Conservation (phyloP, 1,284 basidiomycete species). For the Vanrija humicola region DNA sequence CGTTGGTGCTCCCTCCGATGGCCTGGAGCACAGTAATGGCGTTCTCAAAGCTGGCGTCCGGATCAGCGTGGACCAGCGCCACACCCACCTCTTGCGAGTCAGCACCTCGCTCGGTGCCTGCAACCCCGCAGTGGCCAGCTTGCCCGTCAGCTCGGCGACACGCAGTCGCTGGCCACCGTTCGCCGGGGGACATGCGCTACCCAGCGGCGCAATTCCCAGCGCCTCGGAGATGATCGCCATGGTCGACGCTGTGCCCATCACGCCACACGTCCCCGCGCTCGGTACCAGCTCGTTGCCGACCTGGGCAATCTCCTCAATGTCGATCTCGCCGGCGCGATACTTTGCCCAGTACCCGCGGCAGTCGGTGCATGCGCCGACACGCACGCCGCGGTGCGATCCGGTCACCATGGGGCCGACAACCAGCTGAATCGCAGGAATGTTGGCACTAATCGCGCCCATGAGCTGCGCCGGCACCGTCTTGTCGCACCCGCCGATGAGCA, state of each 20-base stretch:
- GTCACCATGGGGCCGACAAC: constrained; percentile 47
- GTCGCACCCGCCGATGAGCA: constrained; percentile 46
- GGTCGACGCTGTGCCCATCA: constrained; percentile 47
- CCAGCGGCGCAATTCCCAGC: constrained; percentile 42
- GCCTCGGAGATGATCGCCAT: constrained; percentile 47
- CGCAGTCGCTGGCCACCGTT: constrained; percentile 40
- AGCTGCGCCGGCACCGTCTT: constrained; percentile 48
- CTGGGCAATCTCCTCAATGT: constrained; percentile 40
- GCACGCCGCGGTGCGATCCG: constrained; percentile 34
- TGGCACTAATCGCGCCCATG: constrained; percentile 46
- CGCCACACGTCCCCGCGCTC: constrained; percentile 44
- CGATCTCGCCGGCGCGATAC: constrained; percentile 41
- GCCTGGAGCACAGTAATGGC: constrained; percentile 50
- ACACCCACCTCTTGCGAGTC: constrained; percentile 30
- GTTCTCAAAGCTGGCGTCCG: constrained; percentile 43
- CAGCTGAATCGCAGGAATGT: constrained; percentile 42
- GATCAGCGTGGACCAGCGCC: too few relatives aligned
- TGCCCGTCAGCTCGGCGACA: constrained; percentile 38
- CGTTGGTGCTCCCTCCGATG: constrained; percentile 52
- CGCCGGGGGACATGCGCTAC: constrained; percentile 40
- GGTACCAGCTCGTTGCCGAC: constrained; percentile 46
- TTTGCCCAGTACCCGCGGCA: constrained; percentile 44
- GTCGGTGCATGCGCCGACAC: constrained; percentile 47
- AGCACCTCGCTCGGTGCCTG: constrained; percentile 48
- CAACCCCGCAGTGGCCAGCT: constrained; percentile 17